Evolutionary conservation across 768 basidiomycete genomes (phyloP).

Genomic region (Lactarius vividus): DNA sequence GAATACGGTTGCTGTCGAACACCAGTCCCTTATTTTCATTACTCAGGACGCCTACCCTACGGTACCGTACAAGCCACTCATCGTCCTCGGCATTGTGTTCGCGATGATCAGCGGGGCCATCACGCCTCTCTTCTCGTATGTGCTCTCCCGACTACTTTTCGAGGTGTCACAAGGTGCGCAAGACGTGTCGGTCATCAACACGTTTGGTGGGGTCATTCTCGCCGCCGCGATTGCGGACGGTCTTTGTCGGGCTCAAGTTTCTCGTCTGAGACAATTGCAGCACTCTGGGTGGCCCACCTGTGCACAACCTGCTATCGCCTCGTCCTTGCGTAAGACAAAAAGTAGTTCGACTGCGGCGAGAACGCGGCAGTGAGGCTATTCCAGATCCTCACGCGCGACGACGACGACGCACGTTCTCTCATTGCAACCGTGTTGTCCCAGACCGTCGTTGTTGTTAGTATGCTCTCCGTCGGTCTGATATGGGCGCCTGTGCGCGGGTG

Average conservation of each 20-base stretch:
- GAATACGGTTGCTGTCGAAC: constrained; percentile 23
- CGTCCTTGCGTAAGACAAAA: constrained; percentile 77
- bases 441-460: constrained; percentile 66
- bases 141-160: constrained; percentile 78
- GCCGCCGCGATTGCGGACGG: constrained; percentile 76
- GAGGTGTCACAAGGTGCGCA: constrained; percentile 71
- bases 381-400: constrained; percentile 82
- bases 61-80: constrained; percentile 68
- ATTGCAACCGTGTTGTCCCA: constrained; percentile 73
- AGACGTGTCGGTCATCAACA: constrained; percentile 58
- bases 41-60: constrained; percentile 61
- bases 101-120: constrained; percentile 75
- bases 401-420: constrained; percentile 80
- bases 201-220: constrained; percentile 70
- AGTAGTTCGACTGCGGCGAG: constrained; percentile 75
- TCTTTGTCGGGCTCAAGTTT: constrained; percentile 68
- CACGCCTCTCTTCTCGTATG: constrained; percentile 90
- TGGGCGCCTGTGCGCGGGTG: constrained; percentile 91
- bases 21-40: constrained; percentile 43
- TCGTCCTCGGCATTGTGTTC: constrained; percentile 67
- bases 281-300: constrained; percentile 70
- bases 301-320: constrained; percentile 54
- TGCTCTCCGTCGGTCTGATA: constrained; percentile 78
- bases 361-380: constrained; percentile 61
- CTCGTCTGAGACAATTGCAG: constrained; percentile 67